Base-by-base conservation (phyloP, 2,329 filamentous ascomycete genomes). In the Penicillium digitatum region DNA sequence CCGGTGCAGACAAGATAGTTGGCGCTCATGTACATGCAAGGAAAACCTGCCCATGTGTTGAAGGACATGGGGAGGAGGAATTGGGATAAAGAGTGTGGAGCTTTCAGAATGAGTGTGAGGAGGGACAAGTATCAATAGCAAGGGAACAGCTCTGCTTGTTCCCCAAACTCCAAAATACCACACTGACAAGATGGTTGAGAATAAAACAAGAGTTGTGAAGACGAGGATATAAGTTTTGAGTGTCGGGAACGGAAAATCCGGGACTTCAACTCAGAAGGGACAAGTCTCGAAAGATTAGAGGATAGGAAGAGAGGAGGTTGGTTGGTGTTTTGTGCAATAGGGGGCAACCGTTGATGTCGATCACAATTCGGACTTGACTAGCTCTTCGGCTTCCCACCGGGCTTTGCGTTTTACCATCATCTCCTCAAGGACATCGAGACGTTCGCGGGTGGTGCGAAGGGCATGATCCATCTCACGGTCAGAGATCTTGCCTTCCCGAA, bases 401-500 rank as follows among this genome's bases (percentile, higher is more conserved):
- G 54, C 58, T 64, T 78, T 81, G 69, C 80, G 84, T 68, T 79
- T 81, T 59, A 83, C 81, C 48, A 93, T 80, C 29, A 90, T 87
- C 39, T 82, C 81, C 72, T 92, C 92, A 59, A 99, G 75, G 39
- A 88, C 83, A 52, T 82, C 81, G 31, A 99, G 76, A 67, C 89
- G 87, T 76, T 96, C 88, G 70, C 96, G 90, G 3, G 93, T 96
- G 29, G 95, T 83, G 51, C 83, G 79, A 57, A 96, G 93, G 20
- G 90, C 89, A 76, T 95, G 84, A 60, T 86, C 83, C 56, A 95
- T 82, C 69, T 94, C 87, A 32, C 83, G 79, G 63, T 89, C 84
- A 44, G 85, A 84, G 82, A 93, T 88, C 45, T 80, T 84, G 54
- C 87, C 84, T 64, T 86, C 82, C 24, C 82, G 76, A 2, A 85